Base-by-base conservation (phyloP, 495 filamentous ascomycete genomes). In the Penicillium dipodomyicola region DNA sequence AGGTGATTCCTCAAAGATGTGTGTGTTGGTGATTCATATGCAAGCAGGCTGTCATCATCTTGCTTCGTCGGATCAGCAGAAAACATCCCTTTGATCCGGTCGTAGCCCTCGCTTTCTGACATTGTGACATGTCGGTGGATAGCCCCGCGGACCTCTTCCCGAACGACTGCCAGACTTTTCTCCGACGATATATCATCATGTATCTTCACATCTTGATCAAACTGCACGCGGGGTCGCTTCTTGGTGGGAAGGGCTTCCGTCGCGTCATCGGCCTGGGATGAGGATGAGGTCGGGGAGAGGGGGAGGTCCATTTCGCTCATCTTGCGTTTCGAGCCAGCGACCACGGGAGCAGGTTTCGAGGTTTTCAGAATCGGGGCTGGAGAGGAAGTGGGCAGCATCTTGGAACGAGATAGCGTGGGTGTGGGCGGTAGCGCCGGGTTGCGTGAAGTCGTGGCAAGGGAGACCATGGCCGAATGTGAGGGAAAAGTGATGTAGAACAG, bases 1-100 rank as follows among this genome's bases (percentile, higher is more conserved):
- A 93, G 71, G 62, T 96, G 91, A 53, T 85, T 79, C 57, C 80
- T 84, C 60, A 96, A 69, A 39, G 87, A 77, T 19, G 76, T 73
- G 55, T 74, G 77, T 62, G 75, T 80, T 56, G 77, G 77, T 37
- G 73, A 41, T 43, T 72, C 68, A 40, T 65, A 68, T 30, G 65
- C 55, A 33, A 67, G 55, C 52, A 74, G 68, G 49, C 75, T 76
- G 20, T 80, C 75, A 43, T 76, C 69, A 20, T 71, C 70, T 47
- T 68, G 67, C 37, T 73, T 72, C 45, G 65, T 73, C 20, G 75
- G 74, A 51, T 78, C 72, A 41, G 78, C 70, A 23, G 72, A 61
- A 54, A 93, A 89, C 5, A 89, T 70, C 54, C 87, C 80, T 68
- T 89, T 89, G 60, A 97, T 68, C 45, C 77, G 76, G 52, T 91